Evolutionary conservation across 73 alveolate genomes (phyloP), one percentile per base, ranked within the genome.

Genomic region (Paramecium sonneborni): DNA sequence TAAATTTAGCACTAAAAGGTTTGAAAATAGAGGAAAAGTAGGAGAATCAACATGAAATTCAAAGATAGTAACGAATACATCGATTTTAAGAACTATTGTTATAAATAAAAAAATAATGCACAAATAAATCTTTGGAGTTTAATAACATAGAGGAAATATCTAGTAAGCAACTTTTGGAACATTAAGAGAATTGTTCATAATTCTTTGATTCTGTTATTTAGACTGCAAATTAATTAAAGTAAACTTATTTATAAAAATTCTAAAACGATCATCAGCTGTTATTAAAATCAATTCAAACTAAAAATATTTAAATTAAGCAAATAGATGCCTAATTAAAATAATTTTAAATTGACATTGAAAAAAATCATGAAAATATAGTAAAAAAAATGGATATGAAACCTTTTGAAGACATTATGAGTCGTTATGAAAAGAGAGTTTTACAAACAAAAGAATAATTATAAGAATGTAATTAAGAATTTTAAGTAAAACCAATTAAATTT

Each of bases 341-440:
- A 41, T 79, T 79, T 41, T 11, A 44, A 18, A 34, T 23, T 24
- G 90, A 79, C n/a, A 79, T 79, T 79, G 90, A 79, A 21, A 44
- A 41, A 24, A 79, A 79, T 24, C 90, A 79, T 79, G 90, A 79
- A 79, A 79, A 79, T 79, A 79, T 79, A 43, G 90, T 79, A 4
- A 79, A 46, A 30, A 79, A 41, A 79, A 79, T 79, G 90, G 90
- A 79, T 0, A 79, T 79, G 90, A 79, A 79, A 79, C 90, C 90
- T 20, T 79, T 79, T 34, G 76, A 79, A 14, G 90, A 79, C 5
- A 79, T 79, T 7, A 79, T 79, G 90, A 24, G 55, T 23, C 20
- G 74, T 3, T 79, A 79, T 79, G 90, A 79, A 46, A 79, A 44
- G 72, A 79, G 28, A 79, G 90, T 44, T 79, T 14, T 37, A 5